These are phyloP conservation scores for Ceratonia siliqua DNA, from an alignment of 306 rosid species.

Conservation along the genomic window DNA sequence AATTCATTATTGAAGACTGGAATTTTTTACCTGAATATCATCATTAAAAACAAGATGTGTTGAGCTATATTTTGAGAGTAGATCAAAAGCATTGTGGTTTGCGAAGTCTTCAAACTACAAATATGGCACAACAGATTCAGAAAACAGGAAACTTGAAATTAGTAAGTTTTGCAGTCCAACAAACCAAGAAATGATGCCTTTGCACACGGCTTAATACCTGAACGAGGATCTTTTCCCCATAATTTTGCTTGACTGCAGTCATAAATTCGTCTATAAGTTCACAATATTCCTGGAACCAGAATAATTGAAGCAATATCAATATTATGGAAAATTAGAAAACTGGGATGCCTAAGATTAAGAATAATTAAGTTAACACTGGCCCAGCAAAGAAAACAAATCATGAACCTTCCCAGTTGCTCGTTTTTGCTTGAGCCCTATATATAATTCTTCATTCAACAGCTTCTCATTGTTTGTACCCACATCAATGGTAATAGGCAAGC, in stretches of 20 bases:
- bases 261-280: conserved; percentile 89
- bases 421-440: conserved; percentile 89
- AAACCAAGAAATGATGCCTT: conserved; percentile 29
- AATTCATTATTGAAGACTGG: conserved; percentile 3
- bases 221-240: conserved; percentile 86
- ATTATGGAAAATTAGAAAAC: conserved; percentile 10
- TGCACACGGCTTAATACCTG: conserved; percentile 59
- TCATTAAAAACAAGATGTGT: conserved; percentile 97
- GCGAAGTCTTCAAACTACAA: conserved; percentile 97
- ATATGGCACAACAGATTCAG: conserved; percentile 32
- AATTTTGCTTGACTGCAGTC: conserved; percentile 83
- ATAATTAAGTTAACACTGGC: not conserved
- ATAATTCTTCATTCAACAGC: conserved; percentile 83
- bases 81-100: conserved; percentile 97
- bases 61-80: conserved; percentile 76
- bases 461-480: conserved; percentile 96
- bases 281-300: conserved; percentile 68
- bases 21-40: conserved; percentile 77
- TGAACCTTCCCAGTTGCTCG: conserved; percentile 90
- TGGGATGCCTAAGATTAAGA: conserved; percentile 14
- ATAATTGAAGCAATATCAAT: conserved; percentile 1
- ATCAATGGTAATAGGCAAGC: conserved; percentile 97
- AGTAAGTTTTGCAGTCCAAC: not conserved
- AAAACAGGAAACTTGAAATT: conserved; percentile 10
- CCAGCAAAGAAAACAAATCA: conserved; percentile 7